Percentiles rank a stretch among this genome's conserved stretches.
Conservation (phyloP, 2,329 filamentous ascomycete species). For the Diaporthe caulivora region DNA sequence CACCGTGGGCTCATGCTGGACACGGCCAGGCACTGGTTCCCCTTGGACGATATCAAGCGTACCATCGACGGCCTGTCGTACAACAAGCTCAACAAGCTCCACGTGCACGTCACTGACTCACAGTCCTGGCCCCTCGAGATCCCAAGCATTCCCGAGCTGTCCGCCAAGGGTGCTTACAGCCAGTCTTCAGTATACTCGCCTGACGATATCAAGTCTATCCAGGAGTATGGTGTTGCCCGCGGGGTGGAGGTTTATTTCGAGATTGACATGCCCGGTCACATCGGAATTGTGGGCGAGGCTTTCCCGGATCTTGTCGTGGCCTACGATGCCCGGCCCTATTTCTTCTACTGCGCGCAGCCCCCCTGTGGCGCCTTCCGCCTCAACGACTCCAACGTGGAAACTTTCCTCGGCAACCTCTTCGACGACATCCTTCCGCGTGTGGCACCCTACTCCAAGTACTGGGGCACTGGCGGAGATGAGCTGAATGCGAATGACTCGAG, state of each 20-base stretch:
- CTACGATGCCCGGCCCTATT: conserved; percentile 68
- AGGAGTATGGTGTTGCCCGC: conserved; percentile 76
- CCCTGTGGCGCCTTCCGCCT: conserved; percentile 81
- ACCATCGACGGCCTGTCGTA: conserved; percentile 82
- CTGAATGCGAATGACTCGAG: conserved; percentile 81
- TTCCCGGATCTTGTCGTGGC: conserved; percentile 80
- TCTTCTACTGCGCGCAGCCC: conserved; percentile 71
- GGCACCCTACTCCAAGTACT: conserved; percentile 77
- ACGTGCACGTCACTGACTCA: conserved; percentile 84
- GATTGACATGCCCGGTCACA: conserved; percentile 86
- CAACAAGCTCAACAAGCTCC: conserved; percentile 87
- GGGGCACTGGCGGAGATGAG: conserved; percentile 91
- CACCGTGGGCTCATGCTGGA: conserved; percentile 88
- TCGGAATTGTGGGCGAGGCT: conserved; percentile 73
- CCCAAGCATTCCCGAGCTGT: conserved; percentile 78
- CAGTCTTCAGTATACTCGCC: conserved; percentile 76
- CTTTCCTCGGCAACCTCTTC: conserved; percentile 79
- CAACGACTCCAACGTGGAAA: conserved; percentile 76
- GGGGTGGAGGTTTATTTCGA: conserved; percentile 81
- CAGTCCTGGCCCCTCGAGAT: conserved; percentile 90
- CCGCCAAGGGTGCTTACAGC: conserved; percentile 80
- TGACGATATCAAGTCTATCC: conserved; percentile 73
- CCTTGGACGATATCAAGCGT: conserved; percentile 74
- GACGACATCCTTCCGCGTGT: conserved; percentile 82
- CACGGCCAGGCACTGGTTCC: conserved; percentile 79